These are phyloP conservation scores for Lumnitzera racemosa DNA, from an alignment of 345 rosid species.

Conservation along the genomic window DNA sequence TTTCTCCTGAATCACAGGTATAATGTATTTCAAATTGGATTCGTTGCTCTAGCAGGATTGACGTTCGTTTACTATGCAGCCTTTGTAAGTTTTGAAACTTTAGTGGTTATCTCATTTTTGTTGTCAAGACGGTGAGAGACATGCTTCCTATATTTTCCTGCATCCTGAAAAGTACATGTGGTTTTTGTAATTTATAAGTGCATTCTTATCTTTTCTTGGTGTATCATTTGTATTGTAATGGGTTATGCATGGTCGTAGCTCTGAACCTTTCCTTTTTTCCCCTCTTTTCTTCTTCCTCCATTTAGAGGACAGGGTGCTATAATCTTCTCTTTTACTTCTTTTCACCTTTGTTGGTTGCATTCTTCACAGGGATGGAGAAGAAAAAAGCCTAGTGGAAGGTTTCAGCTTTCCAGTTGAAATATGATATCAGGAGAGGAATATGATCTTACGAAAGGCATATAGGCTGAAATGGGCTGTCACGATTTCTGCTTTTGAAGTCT, in stretches of 20 bases:
- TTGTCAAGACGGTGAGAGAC: too few relatives aligned
- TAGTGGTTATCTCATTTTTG: too few relatives aligned
- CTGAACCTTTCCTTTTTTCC: too few relatives aligned
- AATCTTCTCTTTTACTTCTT: too few relatives aligned
- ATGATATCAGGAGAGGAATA: neutral
- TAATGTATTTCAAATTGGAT: constrained; percentile 84
- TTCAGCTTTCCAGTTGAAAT: constrained; percentile 65
- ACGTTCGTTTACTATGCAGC: constrained; percentile 77
- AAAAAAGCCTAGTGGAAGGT: constrained; percentile 64
- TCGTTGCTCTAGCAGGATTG: constrained; percentile 71
- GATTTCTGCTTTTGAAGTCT: too few relatives aligned
- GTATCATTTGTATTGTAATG: neutral
- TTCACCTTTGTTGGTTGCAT: neutral
- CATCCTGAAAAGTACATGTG: too few relatives aligned
- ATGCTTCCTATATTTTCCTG: neutral
- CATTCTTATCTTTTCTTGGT: neutral
- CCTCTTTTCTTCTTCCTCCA: too few relatives aligned
- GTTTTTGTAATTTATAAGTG: neutral
- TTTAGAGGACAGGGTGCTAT: too few relatives aligned
- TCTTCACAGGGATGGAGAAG: constrained; percentile 84
- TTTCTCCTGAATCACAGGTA: constrained; percentile 47
- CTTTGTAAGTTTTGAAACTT: constrained; percentile 49
- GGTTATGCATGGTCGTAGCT: too few relatives aligned
- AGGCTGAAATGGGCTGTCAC: too few relatives aligned
- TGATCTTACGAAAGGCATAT: too few relatives aligned